Evolutionary conservation across 352 stramenopile genomes (phyloP).

Genomic region (Hyphochytrium catenoides): DNA sequence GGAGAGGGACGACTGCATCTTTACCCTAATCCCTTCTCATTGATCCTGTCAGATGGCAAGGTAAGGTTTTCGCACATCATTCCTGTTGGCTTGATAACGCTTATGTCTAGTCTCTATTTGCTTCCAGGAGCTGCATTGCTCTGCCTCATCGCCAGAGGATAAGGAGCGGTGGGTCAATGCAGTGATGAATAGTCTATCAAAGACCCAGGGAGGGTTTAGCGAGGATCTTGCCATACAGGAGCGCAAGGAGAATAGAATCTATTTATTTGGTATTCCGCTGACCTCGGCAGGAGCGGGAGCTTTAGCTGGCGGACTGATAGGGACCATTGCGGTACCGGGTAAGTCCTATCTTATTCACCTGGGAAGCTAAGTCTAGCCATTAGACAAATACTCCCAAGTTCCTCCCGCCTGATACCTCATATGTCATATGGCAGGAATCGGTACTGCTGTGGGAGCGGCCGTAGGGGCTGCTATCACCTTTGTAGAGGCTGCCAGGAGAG

Average conservation of each 20-base stretch:
- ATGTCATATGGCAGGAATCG: no score
- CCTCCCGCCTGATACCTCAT: no score
- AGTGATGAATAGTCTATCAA: slow-evolving; percentile 10
- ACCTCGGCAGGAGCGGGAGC: slow-evolving; percentile 2
- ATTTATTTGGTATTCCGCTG: no score
- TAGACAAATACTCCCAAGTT: no score
- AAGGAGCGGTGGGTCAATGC: slow-evolving; percentile 22
- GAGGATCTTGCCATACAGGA: slow-evolving; percentile 1
- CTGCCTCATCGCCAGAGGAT: slow-evolving; percentile 16
- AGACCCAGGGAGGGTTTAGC: slow-evolving; percentile 8
- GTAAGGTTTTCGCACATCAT: no score
- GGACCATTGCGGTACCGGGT: slow-evolving; percentile 12
- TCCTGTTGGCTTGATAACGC: no score
- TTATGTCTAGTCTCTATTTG: slow-evolving; percentile 23
- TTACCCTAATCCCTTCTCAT: slow-evolving; percentile 29
- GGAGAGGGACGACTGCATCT: slow-evolving; percentile 22
- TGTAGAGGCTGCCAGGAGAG: not conserved
- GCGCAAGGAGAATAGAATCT: not conserved
- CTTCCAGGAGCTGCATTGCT: slow-evolving; percentile 30
- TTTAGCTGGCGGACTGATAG: slow-evolving; percentile 6
- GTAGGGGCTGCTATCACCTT: slow-evolving; percentile 8
- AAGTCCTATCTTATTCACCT: no score
- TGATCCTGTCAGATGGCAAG: no score
- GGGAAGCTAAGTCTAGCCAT: no score
- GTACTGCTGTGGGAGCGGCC: slow-evolving; percentile 27